Percentiles rank a stretch among this genome's conserved stretches.
phyloP scores from a whole-genome alignment of 169 alveolate species.

The Toxoplasma gondii region DNA sequence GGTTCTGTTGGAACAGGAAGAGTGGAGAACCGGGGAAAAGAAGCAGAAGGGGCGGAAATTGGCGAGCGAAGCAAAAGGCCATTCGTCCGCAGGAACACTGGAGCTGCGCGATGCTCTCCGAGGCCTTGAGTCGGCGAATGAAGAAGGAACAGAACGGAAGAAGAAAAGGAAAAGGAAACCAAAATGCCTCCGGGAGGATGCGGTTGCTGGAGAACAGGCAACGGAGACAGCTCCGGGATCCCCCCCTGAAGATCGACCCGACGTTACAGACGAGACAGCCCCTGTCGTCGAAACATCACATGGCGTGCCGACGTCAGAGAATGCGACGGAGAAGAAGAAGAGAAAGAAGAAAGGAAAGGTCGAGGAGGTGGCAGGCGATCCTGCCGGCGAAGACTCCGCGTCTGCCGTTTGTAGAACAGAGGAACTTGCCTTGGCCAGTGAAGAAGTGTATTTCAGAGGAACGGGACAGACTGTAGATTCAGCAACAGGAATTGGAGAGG shows the following conservation, averaged over 20 bases:
- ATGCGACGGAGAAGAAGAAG: background rate
- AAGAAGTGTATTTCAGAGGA: background rate
- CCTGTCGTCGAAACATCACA: background rate
- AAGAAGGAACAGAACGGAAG: background rate
- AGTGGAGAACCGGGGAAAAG: background rate
- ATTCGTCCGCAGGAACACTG: background rate
- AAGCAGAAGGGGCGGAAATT: background rate
- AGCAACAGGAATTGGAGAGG: background rate
- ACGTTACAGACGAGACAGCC: background rate
- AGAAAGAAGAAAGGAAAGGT: background rate
- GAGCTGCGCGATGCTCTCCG: background rate
- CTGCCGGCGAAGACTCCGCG: background rate
- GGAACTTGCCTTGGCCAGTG: too few species aligned
- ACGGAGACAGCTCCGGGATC: background rate
- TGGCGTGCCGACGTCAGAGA: conserved; percentile 3
- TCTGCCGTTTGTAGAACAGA: too few species aligned
- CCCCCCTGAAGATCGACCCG: background rate
- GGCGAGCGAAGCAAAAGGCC: background rate
- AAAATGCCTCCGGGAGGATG: background rate
- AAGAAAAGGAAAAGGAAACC: background rate
- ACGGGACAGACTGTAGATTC: background rate
- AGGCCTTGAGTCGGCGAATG: background rate
- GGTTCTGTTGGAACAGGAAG: background rate
- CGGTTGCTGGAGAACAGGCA: background rate
- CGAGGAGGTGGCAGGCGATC: background rate